These are phyloP conservation scores for Pythium rishiriense DNA, from an alignment of 352 stramenopile species.

Conservation along the genomic window DNA sequence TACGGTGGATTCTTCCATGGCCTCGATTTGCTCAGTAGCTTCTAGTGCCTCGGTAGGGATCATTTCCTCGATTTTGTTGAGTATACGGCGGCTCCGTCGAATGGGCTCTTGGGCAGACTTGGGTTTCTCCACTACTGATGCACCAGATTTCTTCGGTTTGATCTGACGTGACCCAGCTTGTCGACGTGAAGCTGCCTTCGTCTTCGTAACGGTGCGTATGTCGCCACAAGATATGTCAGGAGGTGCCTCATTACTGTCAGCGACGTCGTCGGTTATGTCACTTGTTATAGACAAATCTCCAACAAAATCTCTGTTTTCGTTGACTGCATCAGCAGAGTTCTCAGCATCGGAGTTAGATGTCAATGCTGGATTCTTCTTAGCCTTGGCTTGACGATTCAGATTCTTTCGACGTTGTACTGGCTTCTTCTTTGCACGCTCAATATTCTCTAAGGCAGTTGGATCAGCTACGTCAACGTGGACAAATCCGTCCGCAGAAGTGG, in stretches of 20 bases:
- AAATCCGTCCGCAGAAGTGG: no score
- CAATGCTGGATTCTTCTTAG: not conserved
- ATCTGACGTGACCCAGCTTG: not conserved
- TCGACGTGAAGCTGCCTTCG: not conserved
- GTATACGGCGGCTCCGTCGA: slow-evolving; percentile 15
- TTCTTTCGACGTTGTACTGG: not conserved
- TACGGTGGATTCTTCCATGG: no score
- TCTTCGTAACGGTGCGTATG: not conserved
- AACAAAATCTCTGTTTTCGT: no score
- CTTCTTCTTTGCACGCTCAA: not conserved
- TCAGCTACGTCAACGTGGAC: not conserved
- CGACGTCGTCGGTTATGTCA: slow-evolving; percentile 12
- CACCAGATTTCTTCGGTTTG: not conserved
- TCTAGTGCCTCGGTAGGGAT: not conserved
- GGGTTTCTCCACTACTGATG: not conserved
- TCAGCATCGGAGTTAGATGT: not conserved
- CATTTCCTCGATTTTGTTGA: not conserved
- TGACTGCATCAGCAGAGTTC: no score
- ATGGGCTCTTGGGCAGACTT: not conserved
- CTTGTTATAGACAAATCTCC: not conserved
- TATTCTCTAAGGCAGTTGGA: not conserved
- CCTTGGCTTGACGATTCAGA: not conserved
- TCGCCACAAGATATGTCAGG: not conserved
- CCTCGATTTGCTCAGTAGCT: not conserved
- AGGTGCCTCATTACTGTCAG: not conserved